phyloP scores from a whole-genome alignment of 176 grass and related monocot species.

The Areca catechu region DNA sequence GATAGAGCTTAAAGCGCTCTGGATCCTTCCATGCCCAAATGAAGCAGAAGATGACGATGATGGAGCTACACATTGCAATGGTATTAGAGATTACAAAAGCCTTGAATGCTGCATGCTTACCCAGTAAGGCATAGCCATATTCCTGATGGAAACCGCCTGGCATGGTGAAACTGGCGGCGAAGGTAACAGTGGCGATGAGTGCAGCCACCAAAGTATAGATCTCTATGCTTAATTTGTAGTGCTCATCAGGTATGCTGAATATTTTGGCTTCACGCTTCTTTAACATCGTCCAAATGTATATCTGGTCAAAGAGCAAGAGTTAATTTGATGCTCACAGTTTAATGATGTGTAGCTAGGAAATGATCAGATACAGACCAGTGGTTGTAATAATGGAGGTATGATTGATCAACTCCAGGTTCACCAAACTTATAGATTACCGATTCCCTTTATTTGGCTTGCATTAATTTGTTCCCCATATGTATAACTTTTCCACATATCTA shows the following conservation, averaged over 20 bases:
- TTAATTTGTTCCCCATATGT: too few species aligned
- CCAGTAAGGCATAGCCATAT: conserved; percentile 24
- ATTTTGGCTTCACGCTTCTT: conserved; percentile 28
- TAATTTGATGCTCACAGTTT: too few species aligned
- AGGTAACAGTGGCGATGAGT: conserved; percentile 43
- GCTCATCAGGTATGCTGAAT: conserved; percentile 16
- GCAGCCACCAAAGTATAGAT: conserved; percentile 30
- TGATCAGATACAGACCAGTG: too few species aligned
- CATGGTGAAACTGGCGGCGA: conserved; percentile 35
- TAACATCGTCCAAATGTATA: conserved; percentile 32
- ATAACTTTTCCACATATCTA: too few species aligned
- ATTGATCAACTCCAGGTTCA: too few species aligned
- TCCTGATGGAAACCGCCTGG: conserved; percentile 28
- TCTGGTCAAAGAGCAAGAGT: conserved; percentile 3
- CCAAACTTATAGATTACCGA: too few species aligned
- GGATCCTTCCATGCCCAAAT: conserved; percentile 30
- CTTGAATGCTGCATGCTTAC: conserved; percentile 10
- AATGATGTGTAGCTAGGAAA: too few species aligned
- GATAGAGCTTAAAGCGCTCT: conserved; percentile 22
- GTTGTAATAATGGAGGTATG: too few species aligned
- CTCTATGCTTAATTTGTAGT: conserved; percentile 25
- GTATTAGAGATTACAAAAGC: conserved; percentile 32
- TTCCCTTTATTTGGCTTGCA: too few species aligned
- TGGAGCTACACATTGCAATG: conserved; percentile 34
- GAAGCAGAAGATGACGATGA: conserved; percentile 30